Percentiles rank a stretch among this genome's conserved stretches.
Evolutionary conservation across 208 protist species (phyloP).

Genomic region (Crithidia acanthocephali): DNA sequence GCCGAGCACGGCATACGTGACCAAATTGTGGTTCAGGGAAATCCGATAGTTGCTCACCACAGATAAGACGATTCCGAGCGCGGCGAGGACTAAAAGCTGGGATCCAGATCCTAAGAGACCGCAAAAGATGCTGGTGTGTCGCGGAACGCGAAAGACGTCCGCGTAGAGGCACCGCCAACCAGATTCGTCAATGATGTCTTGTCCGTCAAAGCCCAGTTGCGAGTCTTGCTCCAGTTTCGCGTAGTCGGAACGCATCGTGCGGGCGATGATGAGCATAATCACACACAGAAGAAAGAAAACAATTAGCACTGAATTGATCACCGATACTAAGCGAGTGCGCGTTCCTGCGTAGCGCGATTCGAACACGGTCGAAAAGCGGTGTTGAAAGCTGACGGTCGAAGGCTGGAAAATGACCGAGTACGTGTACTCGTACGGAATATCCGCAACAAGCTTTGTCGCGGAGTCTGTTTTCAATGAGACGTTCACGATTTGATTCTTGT

Average conservation of each 20-base stretch:
- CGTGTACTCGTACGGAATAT: constrained; percentile 74
- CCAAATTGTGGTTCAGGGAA: constrained; percentile 24
- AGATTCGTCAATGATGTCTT: constrained; percentile 84
- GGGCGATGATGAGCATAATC: constrained; percentile 90
- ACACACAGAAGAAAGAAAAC: constrained; percentile 92
- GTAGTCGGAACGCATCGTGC: constrained; percentile 86
- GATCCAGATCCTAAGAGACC: constrained; percentile 77
- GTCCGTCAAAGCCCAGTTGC: constrained; percentile 44
- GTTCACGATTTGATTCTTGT: constrained; percentile 68
- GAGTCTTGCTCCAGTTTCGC: constrained; percentile 73
- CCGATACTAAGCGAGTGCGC: constrained; percentile 91
- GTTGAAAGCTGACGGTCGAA: constrained; percentile 74
- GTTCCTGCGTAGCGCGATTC: constrained; percentile 86
- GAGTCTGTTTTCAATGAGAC: constrained; percentile 60
- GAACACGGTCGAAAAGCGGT: constrained; percentile 93
- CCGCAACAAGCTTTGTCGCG: constrained; percentile 18
- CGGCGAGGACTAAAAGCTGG: constrained; percentile 42
- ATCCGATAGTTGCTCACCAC: constrained; percentile 23
- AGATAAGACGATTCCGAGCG: constrained; percentile 34
- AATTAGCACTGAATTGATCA: constrained; percentile 94
- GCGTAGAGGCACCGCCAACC: constrained; percentile 97
- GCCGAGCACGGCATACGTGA: constrained; percentile 24
- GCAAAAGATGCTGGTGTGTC: constrained; percentile 69
- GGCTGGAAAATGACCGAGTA: constrained; percentile 80
- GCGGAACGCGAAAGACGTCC: constrained; percentile 95